Base-by-base conservation (phyloP, 108 stramenopile genomes). In the Cyclostephanos tholiformis region DNA sequence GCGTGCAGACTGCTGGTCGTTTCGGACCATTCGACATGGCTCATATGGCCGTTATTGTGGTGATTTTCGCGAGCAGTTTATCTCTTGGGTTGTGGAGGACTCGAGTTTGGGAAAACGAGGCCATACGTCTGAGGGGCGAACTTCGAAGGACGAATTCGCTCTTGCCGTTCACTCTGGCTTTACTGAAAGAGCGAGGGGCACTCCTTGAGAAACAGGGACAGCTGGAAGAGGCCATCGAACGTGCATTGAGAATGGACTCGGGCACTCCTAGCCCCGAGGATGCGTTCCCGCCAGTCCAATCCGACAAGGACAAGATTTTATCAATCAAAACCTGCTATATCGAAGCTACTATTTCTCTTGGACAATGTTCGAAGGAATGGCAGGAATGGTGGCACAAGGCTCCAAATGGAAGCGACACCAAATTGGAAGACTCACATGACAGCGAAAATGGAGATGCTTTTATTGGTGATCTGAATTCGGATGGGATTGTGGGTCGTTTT, bases 271-370 rank as follows among this genome's bases (percentile, higher is more conserved):
- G 1, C 44, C 16, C 0, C 16, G 44, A 46, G 14, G 16, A 16
- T 46, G 1, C 16, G 16, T 14, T 46, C 16, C 13, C 16, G 44
- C 9, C 41, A 41, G 44, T 16, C 13, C 44, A 3, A 16, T 46
- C 44, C 12, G 16, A 46, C 14, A 14, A 46, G 14, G 44, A 46
- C 44, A 46, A 46, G 16, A 46, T 46, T 46, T 20, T 70, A 43
- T 70, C 69, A 32, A 44, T 60, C 57, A 70, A 70, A 58, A 70
- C 58, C 38, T 70, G 69, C 69, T 70, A 70, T 58, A 27, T 70
- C 25, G 69, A 70, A 59, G 69, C 69, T 32, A 44, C 69, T 4
- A 39, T 70, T 14, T 57, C 69, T 59, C 58, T 70, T 43, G 69
- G 69, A n/a, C 69, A 25, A 9, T 70, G 69, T 26, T 70, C 69